A percentile compares a stretch with the other conserved stretches of the same genome.
Evolutionary conservation across 345 rosid genomes (phyloP).

Genomic region (Linum usitatissimum): DNA sequence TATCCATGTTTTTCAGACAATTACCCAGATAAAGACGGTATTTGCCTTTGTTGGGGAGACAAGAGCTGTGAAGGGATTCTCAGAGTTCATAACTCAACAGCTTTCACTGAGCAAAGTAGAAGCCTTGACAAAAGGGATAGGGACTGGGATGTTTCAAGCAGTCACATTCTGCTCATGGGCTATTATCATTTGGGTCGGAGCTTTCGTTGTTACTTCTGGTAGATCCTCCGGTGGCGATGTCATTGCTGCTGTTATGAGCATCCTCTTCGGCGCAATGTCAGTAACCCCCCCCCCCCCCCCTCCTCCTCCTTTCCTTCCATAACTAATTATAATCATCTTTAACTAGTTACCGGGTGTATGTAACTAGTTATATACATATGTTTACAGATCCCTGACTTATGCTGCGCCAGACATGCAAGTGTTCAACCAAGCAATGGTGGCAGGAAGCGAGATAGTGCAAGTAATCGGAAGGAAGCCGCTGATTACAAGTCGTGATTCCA

Average conservation of each 20-base stretch:
- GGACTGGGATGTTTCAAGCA: conserved; percentile 47
- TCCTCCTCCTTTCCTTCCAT: no score
- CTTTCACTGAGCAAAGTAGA: conserved; percentile 36
- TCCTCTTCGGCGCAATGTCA: conserved; percentile 61
- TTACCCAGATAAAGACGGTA: conserved; percentile 53
- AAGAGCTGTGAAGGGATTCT: conserved; percentile 30
- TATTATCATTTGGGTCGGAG: conserved; percentile 49
- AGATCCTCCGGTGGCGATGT: conserved; percentile 43
- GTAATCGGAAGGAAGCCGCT: conserved; percentile 37
- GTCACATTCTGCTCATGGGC: conserved; percentile 53
- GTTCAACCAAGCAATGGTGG: conserved; percentile 60
- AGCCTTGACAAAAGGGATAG: conserved; percentile 55
- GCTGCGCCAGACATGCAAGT: conserved; percentile 65
- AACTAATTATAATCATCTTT: no score
- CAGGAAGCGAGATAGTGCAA: conserved; percentile 42
- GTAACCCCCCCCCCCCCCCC: background rate
- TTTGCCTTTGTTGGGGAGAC: conserved; percentile 54
- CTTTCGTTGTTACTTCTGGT: conserved; percentile 27
- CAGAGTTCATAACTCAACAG: conserved; percentile 35
- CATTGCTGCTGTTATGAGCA: conserved; percentile 51
- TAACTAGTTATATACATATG: background rate
- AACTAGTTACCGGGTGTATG: no score
- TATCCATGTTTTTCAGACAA: conserved; percentile 19
- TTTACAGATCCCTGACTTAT: conserved; percentile 45
- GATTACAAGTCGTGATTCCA: conserved; percentile 19